Evolutionary conservation across 768 basidiomycete species (phyloP).

Genomic region (Grammothele lineata): DNA sequence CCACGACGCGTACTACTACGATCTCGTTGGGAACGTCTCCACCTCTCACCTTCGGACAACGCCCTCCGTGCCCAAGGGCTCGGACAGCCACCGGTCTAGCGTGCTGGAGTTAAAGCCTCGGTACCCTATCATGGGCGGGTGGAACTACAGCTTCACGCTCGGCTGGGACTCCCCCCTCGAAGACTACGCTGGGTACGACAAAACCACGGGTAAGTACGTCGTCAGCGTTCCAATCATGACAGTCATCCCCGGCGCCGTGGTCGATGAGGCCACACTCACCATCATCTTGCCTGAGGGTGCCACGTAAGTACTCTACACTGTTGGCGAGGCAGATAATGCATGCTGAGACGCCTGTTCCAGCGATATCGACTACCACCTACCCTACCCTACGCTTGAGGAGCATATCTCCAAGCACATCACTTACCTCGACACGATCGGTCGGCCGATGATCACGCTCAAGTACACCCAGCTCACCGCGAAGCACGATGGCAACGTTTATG

Average conservation of each 20-base stretch:
- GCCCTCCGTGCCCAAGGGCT: conserved; percentile 58
- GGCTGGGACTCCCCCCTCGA: conserved; percentile 89
- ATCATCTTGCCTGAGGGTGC: conserved; percentile 95
- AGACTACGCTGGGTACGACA: conserved; percentile 67
- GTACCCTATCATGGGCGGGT: conserved; percentile 92
- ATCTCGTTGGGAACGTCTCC: conserved; percentile 93
- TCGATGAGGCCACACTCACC: conserved; percentile 73
- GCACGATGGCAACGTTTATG: conserved; percentile 79
- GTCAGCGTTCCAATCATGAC: conserved; percentile 87
- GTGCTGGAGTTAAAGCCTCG: conserved; percentile 81
- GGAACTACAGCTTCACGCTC: conserved; percentile 95
- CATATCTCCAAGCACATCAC: conserved; percentile 66
- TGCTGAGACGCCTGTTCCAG: conserved; percentile 42
- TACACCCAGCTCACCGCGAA: conserved; percentile 75
- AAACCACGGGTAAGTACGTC: conserved; percentile 58
- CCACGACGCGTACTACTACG: conserved; percentile 82
- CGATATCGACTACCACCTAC: conserved; percentile 69
- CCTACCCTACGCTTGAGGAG: conserved; percentile 71
- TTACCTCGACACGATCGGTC: conserved; percentile 89
- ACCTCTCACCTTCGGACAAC: conserved; percentile 79
- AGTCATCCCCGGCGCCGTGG: conserved; percentile 70
- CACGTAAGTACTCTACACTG: conserved; percentile 54
- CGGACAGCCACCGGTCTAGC: conserved; percentile 50
- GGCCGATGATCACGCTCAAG: conserved; percentile 69
- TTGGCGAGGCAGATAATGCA: too few relatives aligned